Percentiles rank a stretch among this genome's conserved stretches.
Conservation (phyloP, 176 grass and related monocot genomes). For the Stipa capillata region DNA sequence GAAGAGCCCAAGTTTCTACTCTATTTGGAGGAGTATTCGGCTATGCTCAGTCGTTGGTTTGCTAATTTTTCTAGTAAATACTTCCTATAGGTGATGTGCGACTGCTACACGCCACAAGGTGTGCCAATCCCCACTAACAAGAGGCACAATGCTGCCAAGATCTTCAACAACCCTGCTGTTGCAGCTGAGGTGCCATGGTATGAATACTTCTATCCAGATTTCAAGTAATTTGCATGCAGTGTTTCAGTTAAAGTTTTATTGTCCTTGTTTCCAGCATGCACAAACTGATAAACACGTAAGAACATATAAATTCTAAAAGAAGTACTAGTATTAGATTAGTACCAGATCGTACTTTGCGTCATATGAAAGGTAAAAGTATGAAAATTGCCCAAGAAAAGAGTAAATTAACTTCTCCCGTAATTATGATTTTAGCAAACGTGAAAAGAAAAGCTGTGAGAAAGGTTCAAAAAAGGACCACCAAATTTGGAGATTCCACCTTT, state of each 20-base stretch:
- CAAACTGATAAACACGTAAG: no score
- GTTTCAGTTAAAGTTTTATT: not conserved
- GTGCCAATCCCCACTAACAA: slow-evolving; percentile 82
- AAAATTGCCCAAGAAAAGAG: not conserved
- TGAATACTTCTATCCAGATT: not conserved
- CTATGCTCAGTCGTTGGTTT: not conserved
- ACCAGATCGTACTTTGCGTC: not conserved
- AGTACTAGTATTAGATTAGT: not conserved
- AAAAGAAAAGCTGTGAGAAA: not conserved
- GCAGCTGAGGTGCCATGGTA: slow-evolving; percentile 74
- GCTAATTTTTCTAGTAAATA: not conserved
- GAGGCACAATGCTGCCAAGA: slow-evolving; percentile 69
- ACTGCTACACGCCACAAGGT: slow-evolving; percentile 91
- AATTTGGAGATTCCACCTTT: not conserved
- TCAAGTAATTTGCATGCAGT: not conserved
- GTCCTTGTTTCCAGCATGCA: not conserved
- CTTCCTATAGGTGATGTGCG: slow-evolving; percentile 74
- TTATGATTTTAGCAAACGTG: not conserved
- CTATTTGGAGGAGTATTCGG: not conserved
- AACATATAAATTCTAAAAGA: not conserved
- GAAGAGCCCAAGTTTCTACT: not conserved
- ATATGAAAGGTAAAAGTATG: not conserved
- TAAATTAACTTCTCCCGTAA: not conserved
- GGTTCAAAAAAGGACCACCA: not conserved
- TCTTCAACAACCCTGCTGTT: slow-evolving; percentile 69